Evolutionary conservation across 176 grass and related monocot genomes (phyloP), one percentile per base, ranked within the genome.

Genomic region (Carex cristatella): DNA sequence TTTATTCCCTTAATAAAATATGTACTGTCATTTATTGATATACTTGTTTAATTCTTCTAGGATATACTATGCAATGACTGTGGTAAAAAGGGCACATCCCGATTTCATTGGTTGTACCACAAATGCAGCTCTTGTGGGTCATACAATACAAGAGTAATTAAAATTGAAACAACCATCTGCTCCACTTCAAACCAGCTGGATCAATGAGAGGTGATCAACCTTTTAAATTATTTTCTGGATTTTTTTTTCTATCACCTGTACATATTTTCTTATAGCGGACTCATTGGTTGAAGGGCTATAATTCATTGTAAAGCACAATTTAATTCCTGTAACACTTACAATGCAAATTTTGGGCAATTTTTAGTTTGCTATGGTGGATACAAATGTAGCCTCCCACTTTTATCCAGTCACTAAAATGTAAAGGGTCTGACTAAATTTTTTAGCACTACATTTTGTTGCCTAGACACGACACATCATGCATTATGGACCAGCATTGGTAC

Each of bases 71-170:
- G 97, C 78, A 96, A 99, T 56, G 97, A 99, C 86, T 99, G 97
- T 74, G 88, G 89, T 78, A 99, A 72, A 66, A 99, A 92, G 82
- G 91, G 97, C 64, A 88, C 60, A 64, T 89, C 90, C 86, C 85
- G 80, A 53, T 99, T 99, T 88, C 97, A 99, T 56, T 99, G 97
- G 97, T 86, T 99, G 33, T 99, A 99, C 84, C 97, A 99, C 61
- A 99, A 99, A 86, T 99, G 97, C 65, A 40, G 87, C 38, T 87
- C 63, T 11, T 99, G 97, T 83, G 90, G 93, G 69, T 99, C 97
- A 12, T 99, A 99, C 77, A 99, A 99, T 76, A 99, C 97, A 31
- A 94, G 97, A 68, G 93, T 99, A 31, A 96, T 99, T 65, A 99
- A 99, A 82, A 91, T 85, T 60, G 93, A 95, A 51, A 75, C 95